These are phyloP conservation scores for Globisporangium nagaii DNA, from an alignment of 352 stramenopile genomes.

Conservation along the genomic window DNA sequence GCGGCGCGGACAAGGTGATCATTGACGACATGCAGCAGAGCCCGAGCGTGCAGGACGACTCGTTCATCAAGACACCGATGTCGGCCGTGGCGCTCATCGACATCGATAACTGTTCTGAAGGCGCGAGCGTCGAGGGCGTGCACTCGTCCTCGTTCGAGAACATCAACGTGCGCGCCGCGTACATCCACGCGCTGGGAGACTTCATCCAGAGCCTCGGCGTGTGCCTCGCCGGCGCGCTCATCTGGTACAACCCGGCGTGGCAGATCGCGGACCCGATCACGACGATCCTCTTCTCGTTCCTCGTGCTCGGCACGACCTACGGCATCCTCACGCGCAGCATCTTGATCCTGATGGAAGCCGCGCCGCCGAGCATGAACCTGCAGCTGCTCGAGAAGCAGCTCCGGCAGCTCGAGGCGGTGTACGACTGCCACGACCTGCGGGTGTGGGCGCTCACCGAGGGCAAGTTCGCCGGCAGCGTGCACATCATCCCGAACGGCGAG, in stretches of 20 bases:
- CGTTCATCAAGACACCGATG: conserved; percentile 68
- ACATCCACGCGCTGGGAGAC: conserved; percentile 97
- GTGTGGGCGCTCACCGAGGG: conserved; percentile 95
- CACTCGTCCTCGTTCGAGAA: conserved; percentile 71
- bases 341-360: conserved; percentile 94
- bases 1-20: conserved; percentile 18
- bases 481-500: conserved; percentile 73
- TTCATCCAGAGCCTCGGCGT: conserved; percentile 97
- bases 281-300: conserved; percentile 94
- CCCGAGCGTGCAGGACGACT: conserved; percentile 34
- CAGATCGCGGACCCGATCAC: conserved; percentile 95
- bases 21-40: conserved; percentile 31
- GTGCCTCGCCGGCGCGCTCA: conserved; percentile 92
- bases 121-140: conserved; percentile 3
- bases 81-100: conserved; percentile 74
- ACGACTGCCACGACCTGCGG: conserved; percentile 96
- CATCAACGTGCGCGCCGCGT: conserved; percentile 96
- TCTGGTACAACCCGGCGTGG: conserved; percentile 96
- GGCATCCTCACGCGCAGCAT: conserved; percentile 89
- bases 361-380: conserved; percentile 63
- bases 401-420: conserved; percentile 70
- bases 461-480: conserved; percentile 87
- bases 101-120: conserved; percentile 16
- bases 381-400: conserved; percentile 52
- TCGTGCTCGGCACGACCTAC: conserved; percentile 94